Evolutionary conservation across 257 asterid species (phyloP).

Genomic region (Solanum medicagineum): DNA sequence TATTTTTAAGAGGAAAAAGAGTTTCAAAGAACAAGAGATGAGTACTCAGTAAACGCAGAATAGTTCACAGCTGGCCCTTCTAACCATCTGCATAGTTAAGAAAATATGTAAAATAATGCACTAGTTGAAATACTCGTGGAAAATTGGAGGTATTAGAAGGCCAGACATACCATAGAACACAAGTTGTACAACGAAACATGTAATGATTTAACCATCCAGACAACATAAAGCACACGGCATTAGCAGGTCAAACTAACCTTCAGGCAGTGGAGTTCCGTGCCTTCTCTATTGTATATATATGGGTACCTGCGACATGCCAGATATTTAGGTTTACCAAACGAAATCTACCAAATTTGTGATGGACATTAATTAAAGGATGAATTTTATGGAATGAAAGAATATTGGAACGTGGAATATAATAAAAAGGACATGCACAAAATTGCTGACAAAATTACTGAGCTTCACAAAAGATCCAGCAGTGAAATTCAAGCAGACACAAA

Average conservation of each 20-base stretch:
- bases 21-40: background rate
- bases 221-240: background rate
- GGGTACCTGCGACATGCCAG: conserved; percentile 52
- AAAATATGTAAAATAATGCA: background rate
- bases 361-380: background rate
- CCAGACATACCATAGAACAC: background rate
- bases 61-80: background rate
- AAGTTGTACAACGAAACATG: background rate
- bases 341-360: background rate
- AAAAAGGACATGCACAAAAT: background rate
- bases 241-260: conserved; percentile 45
- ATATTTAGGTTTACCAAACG: background rate
- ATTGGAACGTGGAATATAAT: background rate
- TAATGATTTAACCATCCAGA: background rate
- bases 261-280: conserved; percentile 83
- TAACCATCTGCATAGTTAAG: background rate
- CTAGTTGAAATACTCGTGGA: background rate
- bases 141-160: background rate
- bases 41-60: background rate
- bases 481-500: background rate
- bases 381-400: background rate
- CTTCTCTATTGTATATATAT: conserved; percentile 62
- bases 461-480: background rate
- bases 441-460: background rate
- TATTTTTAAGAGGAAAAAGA: background rate